Conservation (phyloP, 2,329 filamentous ascomycete genomes). For the Curvularia hawaiiensis region DNA sequence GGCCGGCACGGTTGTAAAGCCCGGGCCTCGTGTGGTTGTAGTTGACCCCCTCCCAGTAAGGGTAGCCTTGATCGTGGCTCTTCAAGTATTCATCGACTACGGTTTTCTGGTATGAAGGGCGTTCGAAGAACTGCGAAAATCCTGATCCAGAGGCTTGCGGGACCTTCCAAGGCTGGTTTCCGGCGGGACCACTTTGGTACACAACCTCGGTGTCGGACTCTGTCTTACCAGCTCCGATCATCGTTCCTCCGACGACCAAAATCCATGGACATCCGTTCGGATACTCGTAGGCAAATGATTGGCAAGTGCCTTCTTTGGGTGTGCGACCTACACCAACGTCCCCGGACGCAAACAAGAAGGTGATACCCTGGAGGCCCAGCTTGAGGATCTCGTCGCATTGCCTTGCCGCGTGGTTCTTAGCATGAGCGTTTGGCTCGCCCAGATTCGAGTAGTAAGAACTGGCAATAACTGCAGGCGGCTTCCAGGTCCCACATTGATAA, state of each 20-base stretch:
- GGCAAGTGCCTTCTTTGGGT: neutral
- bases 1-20: too few relatives aligned
- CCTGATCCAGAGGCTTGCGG: neutral
- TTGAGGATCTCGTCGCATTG: neutral
- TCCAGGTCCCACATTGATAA: neutral
- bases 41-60: too few relatives aligned
- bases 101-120: too few relatives aligned
- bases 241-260: neutral
- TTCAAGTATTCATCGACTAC: too few relatives aligned
- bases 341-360: neutral
- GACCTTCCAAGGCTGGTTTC: neutral
- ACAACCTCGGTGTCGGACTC: neutral
- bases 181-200: neutral
- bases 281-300: neutral
- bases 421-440: neutral
- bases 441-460: neutral
- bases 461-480: neutral
- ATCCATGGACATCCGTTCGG: neutral
- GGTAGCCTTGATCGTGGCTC: too few relatives aligned
- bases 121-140: neutral
- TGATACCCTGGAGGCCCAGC: neutral
- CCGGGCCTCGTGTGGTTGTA: too few relatives aligned
- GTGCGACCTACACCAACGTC: neutral
- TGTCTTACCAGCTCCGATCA: neutral
- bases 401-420: neutral